Evolutionary conservation across 2,329 filamentous ascomycete genomes (phyloP).

Genomic region (Talaromyces sp.): DNA sequence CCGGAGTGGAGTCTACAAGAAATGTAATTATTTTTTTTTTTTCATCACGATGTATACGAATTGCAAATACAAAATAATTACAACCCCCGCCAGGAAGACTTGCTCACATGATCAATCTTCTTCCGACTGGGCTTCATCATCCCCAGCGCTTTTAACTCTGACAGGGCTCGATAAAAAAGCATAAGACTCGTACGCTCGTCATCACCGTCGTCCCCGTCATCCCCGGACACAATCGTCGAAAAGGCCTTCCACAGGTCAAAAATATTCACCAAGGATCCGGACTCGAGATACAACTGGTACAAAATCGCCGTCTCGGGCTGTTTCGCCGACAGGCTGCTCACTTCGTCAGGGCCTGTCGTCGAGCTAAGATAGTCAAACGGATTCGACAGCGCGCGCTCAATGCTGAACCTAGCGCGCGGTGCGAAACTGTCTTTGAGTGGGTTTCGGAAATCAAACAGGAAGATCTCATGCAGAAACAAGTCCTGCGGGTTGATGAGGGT

Average conservation of each 20-base stretch:
- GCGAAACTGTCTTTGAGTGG: slow-evolving; percentile 55
- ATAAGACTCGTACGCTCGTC: slow-evolving; percentile 49
- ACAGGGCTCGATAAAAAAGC: slow-evolving; percentile 77
- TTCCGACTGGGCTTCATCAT: slow-evolving; percentile 86
- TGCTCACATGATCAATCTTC: slow-evolving; percentile 87
- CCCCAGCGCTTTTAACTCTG: slow-evolving; percentile 79
- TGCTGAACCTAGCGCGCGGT: slow-evolving; percentile 52
- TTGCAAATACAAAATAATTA: slow-evolving; percentile 14
- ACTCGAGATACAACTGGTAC: slow-evolving; percentile 60
- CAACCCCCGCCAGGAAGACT: slow-evolving; percentile 69
- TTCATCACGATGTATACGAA: slow-evolving; percentile 9
- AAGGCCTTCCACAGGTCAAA: slow-evolving; percentile 60
- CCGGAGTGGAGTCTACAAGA: slow-evolving; percentile 16
- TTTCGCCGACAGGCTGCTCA: slow-evolving; percentile 39
- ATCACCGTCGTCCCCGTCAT: slow-evolving; percentile 18
- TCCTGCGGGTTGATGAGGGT: slow-evolving; percentile 45
- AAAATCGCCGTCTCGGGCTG: slow-evolving; percentile 56
- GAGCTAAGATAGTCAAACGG: slow-evolving; percentile 54
- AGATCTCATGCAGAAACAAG: slow-evolving; percentile 52
- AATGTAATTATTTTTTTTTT: slow-evolving; percentile 16
- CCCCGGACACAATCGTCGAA: slow-evolving; percentile 44
- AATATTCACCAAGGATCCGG: slow-evolving; percentile 56
- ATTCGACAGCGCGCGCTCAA: slow-evolving; percentile 54
- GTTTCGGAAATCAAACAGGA: slow-evolving; percentile 54
- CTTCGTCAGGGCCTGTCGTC: slow-evolving; percentile 44